A percentile compares a stretch with the other conserved stretches of the same genome.
Conservation (phyloP, 2,329 filamentous ascomycete species). For the Rugonectria rugulosa region DNA sequence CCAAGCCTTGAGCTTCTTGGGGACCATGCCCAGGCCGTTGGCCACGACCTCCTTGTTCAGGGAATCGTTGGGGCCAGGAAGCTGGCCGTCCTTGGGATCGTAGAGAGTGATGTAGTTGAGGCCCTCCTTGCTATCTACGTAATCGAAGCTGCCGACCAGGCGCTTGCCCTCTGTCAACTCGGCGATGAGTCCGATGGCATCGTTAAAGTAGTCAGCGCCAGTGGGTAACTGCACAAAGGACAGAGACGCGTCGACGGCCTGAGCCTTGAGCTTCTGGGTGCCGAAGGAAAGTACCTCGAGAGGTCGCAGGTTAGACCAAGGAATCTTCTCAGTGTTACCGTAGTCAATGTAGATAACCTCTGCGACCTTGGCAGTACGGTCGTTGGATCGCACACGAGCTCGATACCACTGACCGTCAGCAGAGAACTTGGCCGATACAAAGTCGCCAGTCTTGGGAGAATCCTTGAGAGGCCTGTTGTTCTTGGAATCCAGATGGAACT, state of each 20-base stretch:
- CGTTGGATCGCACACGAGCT: conserved; percentile 88
- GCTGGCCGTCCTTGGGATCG: conserved; percentile 70
- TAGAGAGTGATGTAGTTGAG: conserved; percentile 87
- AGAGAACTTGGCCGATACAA: conserved; percentile 89
- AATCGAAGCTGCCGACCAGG: conserved; percentile 91
- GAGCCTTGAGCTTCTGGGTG: conserved; percentile 80
- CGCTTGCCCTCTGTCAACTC: conserved; percentile 78
- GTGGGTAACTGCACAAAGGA: conserved; percentile 90
- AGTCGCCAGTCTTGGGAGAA: conserved; percentile 88
- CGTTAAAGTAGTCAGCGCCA: conserved; percentile 80
- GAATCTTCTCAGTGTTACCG: conserved; percentile 88
- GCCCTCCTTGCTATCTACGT: conserved; percentile 78
- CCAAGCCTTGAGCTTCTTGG: conserved; percentile 90
- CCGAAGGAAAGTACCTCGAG: conserved; percentile 82
- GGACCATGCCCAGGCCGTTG: conserved; percentile 89
- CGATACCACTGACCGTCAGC: conserved; percentile 95
- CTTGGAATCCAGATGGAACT: conserved; percentile 85
- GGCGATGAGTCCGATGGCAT: conserved; percentile 78
- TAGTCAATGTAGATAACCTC: conserved; percentile 97
- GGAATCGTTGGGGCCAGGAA: conserved; percentile 72
- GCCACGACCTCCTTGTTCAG: conserved; percentile 88
- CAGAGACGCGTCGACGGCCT: conserved; percentile 86
- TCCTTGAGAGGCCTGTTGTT: conserved; percentile 78
- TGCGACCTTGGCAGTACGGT: conserved; percentile 85
- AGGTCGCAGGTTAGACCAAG: conserved; percentile 85